Base-by-base conservation (phyloP, 1,284 basidiomycete genomes). In the Papiliotrema terrestris region DNA sequence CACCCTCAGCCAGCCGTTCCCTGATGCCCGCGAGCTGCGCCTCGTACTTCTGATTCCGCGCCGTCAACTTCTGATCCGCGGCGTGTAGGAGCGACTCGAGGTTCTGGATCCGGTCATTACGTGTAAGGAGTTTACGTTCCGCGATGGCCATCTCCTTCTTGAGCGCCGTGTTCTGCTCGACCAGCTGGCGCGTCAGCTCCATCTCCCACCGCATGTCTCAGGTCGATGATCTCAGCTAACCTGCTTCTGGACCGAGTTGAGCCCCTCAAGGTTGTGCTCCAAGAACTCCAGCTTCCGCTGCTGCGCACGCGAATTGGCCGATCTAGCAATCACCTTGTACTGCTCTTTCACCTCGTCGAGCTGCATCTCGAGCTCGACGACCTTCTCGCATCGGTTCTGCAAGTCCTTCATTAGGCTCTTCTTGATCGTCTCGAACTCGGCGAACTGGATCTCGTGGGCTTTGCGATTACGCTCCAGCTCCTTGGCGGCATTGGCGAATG, bases 211-310 rank as follows among this genome's bases (percentile, higher is more conserved):
- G 38, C 23, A 46, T 37, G 29, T 36, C 53, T 44, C 35, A 49
- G 35, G 43, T 38, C 14, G 15, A 15, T 19, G 35, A 17, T 19
- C 13, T 26, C 22, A n/a, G 55, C 59, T 49, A 58, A 86, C 91
- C 85, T 97, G 93, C 78, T 97, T 97, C 83, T 98, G 96, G 36
- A 98, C 94, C 54, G 91, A 79, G 43, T 91, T 95, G 64, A 98
- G 80, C 70, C 97, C 92, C 73, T 98, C 95, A 52, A 99, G 80
- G 74, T 98, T 98, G 60, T 95, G 88, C 73, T 98, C 95, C 56
- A 99, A 78, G 83, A 98, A 95, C 29, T 91, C 91, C 89, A 98
- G 96, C 84, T 98, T 98, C 84, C 95, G 94, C 80, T 97, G 93
- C 72, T 98, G 96, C 3, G 94, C 89, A 76, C 96, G 93, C 76